Base-by-base conservation (phyloP, 108 stramenopile species). In the Fragilariopsis cylindrus region DNA sequence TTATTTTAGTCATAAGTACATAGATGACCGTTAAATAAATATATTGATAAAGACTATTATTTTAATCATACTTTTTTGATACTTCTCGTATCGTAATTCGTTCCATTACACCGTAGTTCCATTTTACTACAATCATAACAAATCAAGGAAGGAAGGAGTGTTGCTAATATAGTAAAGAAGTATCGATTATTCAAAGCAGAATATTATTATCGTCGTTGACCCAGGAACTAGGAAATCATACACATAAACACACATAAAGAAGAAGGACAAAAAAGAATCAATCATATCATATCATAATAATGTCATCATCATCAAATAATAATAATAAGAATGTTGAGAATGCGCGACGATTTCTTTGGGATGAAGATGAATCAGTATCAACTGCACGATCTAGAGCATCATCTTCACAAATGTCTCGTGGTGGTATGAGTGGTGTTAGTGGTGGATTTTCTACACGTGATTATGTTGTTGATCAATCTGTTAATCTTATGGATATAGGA, bases 401-500 rank as follows among this genome's bases (percentile, higher is more conserved):
- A 2, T 43, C 19, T n/a, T 16, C 19, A 60, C 11, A 12, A 30
- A 13, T 13, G 50, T 52, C 13, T 52, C 30, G 30, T 30, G 30
- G 30, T 30, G 30, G 30, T 30, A 13, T 48, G 12, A 9, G 12
- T 30, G 12, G 15, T 67, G 66, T 15, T 13, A 46, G 48, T 18
- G 57, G 69, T 8, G 65, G 65, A 4, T 79, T 79, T 54, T 79
- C 78, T 50, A 73, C 72, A 46, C 78, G 78, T 7, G 78, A 79
- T 63, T 79, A 48, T 58, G 42, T 65, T 8, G 78, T 79, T 4
- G 78, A 79, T 43, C 78, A 79, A 47, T 79, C 78, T 5, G 72
- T 73, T 47, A 79, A 79, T 63, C 78, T 79, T 62, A 79, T 79
- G 78, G 72, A 62, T 55, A 60, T 76, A 53, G 71, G 77, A 15